Evolutionary conservation across 2,329 filamentous ascomycete species (phyloP), one percentile per base, ranked within the genome.

Genomic region (Xylariomycetidae sp.): DNA sequence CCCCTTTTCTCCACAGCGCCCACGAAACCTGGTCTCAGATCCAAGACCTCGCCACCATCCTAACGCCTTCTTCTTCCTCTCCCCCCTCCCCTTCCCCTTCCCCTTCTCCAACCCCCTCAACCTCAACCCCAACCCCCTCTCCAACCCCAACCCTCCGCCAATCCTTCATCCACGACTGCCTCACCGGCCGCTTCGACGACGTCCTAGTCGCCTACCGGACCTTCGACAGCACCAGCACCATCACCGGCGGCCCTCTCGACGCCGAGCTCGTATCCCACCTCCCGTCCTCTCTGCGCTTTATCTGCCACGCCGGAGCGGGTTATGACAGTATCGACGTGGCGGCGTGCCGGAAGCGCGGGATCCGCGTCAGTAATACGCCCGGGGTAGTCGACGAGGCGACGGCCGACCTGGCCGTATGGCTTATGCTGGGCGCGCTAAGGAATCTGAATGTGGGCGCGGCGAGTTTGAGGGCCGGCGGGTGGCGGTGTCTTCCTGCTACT

Each of bases 301-400:
- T 82, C 44, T 77, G 70, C 49, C 77, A 81, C 55, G 78, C 78
- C 46, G 76, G 85, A 41, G 85, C 88, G 36, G 88, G 88, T 23
- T 94, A 94, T 61, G 88, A 94, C 58, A 82, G 88, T 57, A 70
- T 94, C 42, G 81, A 89, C 57, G 69, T 89, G 7, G 57, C 73
- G 29, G 82, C 83, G 25, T 90, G 85, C 66, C 82, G 78, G 8
- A 66, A 67, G 2, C 77, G 77, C 33, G 66, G 67, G 16, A 72
- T 94, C 44, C 71, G 67, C 26, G 83, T 94, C 20, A 88, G 85
- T 44, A 92, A 94, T 59, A 82, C 84, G 2, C 88, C 86, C n/a
- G 80, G 75, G 0, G 82, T 84, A 17, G 84, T 88, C 27, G 81
- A 92, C 57, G 84, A 92, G 56, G 78, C 86, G 23, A 94, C 88